These are phyloP conservation scores for Monosporascus sp. DNA, from an alignment of 2,329 filamentous ascomycete genomes.

Conservation along the genomic window DNA sequence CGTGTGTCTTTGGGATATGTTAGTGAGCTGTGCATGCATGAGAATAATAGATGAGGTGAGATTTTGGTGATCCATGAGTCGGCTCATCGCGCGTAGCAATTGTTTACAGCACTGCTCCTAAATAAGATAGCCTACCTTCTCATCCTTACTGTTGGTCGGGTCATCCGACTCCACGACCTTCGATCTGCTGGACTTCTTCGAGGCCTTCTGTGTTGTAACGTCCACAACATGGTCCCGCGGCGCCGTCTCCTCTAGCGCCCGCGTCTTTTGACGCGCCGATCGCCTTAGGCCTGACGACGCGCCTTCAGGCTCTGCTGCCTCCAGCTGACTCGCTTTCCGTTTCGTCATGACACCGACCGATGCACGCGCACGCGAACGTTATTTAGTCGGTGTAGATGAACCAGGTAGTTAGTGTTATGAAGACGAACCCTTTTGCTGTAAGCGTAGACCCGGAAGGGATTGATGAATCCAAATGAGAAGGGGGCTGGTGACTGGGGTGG, in stretches of 20 bases:
- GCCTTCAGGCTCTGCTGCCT: background rate
- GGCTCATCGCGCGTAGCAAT: no score
- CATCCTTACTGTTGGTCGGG: no score
- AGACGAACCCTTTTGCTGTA: background rate
- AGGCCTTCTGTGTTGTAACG: background rate
- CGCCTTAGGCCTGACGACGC: background rate
- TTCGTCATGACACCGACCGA: background rate
- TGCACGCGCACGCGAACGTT: no score
- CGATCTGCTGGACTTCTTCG: background rate
- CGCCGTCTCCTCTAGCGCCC: background rate
- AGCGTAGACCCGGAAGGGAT: background rate
- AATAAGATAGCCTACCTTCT: no score
- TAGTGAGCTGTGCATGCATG: slow-evolving; percentile 1
- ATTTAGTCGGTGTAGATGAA: no score
- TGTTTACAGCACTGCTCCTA: no score
- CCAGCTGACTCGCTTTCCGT: background rate
- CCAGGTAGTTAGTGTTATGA: no score
- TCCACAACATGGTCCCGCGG: background rate
- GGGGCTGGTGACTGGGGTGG: background rate
- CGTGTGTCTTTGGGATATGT: slow-evolving; percentile 3
- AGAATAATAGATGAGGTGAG: no score
- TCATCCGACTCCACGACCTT: no score
- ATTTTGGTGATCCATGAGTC: no score
- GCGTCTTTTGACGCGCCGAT: background rate
- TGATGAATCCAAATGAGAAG: background rate